phyloP scores from a whole-genome alignment of 2,329 filamentous ascomycete genomes.

The Aspergillus latus region DNA sequence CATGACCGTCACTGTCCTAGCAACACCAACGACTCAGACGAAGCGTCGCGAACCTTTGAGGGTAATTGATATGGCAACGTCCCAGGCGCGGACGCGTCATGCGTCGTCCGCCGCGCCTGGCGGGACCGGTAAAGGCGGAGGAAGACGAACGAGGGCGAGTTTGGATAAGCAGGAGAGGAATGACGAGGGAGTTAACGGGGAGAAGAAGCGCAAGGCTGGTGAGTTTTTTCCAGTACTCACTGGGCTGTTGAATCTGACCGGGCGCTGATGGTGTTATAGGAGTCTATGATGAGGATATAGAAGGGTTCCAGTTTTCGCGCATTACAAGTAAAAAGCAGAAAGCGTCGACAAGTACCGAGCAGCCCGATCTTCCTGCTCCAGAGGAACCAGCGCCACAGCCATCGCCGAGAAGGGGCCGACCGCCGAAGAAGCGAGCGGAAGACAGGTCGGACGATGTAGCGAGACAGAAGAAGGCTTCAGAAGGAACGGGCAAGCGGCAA shows the following conservation, averaged over 20 bases:
- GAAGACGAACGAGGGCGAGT: conserved; percentile 34
- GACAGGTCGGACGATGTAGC: conserved; percentile 18
- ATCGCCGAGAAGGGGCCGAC: conserved; percentile 39
- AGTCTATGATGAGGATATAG: conserved; percentile 69
- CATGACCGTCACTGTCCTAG: conserved; percentile 42
- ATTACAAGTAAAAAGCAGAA: conserved; percentile 65
- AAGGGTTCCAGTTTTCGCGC: conserved; percentile 73
- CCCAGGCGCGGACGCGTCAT: conserved; percentile 39
- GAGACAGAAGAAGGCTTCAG: conserved; percentile 22
- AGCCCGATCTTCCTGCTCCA: conserved; percentile 39
- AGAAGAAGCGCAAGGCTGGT: conserved; percentile 48
- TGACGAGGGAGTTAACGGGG: conserved; percentile 22
- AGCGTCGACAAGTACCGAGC: conserved; percentile 41
- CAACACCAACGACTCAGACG: conserved; percentile 34
- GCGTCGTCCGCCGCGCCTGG: conserved; percentile 29
- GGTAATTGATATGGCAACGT: conserved; percentile 39
- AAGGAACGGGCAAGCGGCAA: conserved; percentile 25
- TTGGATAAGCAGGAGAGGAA: conserved; percentile 33
- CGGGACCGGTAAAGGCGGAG: conserved; percentile 23
- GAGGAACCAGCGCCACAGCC: conserved; percentile 36
- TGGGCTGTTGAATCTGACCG: neutral
- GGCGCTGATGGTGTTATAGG: conserved; percentile 30
- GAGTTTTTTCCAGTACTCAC: conserved; percentile 24
- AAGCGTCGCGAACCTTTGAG: conserved; percentile 40
- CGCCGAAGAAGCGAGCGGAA: conserved; percentile 44